phyloP scores from a whole-genome alignment of 345 rosid genomes.

The Heritiera littoralis region DNA sequence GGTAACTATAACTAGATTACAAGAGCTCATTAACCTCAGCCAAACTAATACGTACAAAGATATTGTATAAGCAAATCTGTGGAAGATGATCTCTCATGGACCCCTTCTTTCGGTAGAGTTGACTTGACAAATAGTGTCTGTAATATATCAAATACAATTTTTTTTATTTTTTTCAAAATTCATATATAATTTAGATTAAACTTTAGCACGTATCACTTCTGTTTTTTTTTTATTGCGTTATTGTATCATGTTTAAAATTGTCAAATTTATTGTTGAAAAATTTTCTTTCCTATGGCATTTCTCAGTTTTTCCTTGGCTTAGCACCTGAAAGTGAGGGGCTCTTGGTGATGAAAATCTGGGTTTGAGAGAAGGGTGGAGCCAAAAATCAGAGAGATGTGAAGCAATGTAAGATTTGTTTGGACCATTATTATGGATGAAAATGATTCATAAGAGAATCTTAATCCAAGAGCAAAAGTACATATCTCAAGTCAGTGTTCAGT shows the following conservation, averaged over 20 bases:
- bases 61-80: too few relatives aligned
- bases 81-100: neutral
- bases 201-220: too few relatives aligned
- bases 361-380: neutral
- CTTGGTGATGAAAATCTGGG: neutral
- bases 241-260: too few relatives aligned
- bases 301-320: neutral
- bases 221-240: too few relatives aligned
- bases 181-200: too few relatives aligned
- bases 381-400: too few relatives aligned
- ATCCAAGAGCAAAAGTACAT: neutral
- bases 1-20: neutral
- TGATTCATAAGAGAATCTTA: neutral
- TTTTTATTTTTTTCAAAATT: too few relatives aligned
- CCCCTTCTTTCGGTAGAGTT: neutral
- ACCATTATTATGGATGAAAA: neutral
- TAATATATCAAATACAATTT: too few relatives aligned
- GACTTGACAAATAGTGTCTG: too few relatives aligned
- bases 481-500: slow-evolving; percentile 2
- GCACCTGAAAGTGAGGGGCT: neutral
- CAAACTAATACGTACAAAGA: too few relatives aligned
- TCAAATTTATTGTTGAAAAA: too few relatives aligned
- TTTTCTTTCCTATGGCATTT: too few relatives aligned
- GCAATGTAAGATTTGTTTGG: neutral
- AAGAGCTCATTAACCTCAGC: neutral